phyloP scores from a whole-genome alignment of 805 yeast genomes.

The Candida tibetensis region DNA sequence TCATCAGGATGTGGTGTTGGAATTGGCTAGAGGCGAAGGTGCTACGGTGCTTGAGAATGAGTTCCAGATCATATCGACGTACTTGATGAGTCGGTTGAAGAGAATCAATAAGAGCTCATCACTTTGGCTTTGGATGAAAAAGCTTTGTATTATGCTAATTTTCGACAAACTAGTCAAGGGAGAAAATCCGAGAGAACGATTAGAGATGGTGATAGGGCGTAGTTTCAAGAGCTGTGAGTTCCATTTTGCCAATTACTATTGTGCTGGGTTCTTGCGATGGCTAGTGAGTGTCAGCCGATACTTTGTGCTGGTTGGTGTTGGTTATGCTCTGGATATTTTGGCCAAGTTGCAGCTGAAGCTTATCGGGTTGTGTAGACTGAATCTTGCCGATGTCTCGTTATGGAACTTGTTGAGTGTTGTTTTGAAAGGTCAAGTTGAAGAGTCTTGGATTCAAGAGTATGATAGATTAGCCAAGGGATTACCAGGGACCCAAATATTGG shows the following conservation, averaged over 20 bases:
- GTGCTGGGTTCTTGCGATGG: constrained; percentile 34
- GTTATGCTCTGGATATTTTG: not conserved
- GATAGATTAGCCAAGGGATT: constrained; percentile 1
- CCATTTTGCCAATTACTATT: constrained; percentile 42
- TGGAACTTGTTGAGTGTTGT: constrained; percentile 15
- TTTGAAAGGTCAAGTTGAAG: not conserved
- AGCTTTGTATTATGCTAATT: constrained; percentile 18
- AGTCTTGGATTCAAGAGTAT: constrained; percentile 9
- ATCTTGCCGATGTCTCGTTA: constrained; percentile 16
- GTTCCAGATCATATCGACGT: constrained; percentile 30
- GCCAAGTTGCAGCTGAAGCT: not conserved
- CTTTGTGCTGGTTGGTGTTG: not conserved
- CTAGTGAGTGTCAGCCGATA: constrained; percentile 13
- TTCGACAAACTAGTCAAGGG: too few species aligned
- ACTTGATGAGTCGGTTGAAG: constrained; percentile 25
- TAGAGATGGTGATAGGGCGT: constrained; percentile 12
- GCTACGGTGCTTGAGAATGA: constrained; percentile 14
- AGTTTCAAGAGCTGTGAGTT: constrained; percentile 27
- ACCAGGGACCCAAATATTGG: not conserved
- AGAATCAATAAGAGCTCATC: constrained; percentile 41
- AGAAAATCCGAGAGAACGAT: not conserved
- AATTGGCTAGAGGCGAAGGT: constrained; percentile 10
- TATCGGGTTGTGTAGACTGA: constrained; percentile 8
- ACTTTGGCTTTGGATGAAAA: constrained; percentile 35
- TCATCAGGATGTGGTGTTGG: constrained; percentile 25